Percentiles rank a stretch among this genome's conserved stretches.
phyloP scores from a whole-genome alignment of 768 basidiomycete species.

The Tremella fuciformis region DNA sequence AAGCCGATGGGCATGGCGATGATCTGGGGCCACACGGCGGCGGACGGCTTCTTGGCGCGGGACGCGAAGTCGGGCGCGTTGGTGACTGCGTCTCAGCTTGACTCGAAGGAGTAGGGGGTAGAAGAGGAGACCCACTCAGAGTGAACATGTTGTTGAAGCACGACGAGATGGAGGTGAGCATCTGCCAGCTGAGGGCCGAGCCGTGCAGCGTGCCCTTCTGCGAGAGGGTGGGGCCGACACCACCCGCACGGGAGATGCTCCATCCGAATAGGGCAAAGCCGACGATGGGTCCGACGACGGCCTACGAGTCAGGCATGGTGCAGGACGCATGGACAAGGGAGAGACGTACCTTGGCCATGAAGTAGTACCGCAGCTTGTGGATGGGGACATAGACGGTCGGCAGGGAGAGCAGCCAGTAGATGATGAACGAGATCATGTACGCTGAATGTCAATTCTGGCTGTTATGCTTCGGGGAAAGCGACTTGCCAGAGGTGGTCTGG shows the following conservation, averaged over 20 bases:
- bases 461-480: neutral
- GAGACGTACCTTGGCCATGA: constrained; percentile 61
- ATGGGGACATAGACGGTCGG: constrained; percentile 80
- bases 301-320: constrained; percentile 43
- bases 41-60: constrained; percentile 35
- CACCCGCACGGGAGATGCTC: constrained; percentile 72
- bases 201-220: constrained; percentile 66
- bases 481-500: constrained; percentile 71
- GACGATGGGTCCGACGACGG: constrained; percentile 57
- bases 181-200: constrained; percentile 65
- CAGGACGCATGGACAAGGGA: too few species aligned
- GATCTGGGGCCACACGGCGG: constrained; percentile 51
- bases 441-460: constrained; percentile 11
- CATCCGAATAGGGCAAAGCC: constrained; percentile 57
- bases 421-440: constrained; percentile 66
- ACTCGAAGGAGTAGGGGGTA: neutral
- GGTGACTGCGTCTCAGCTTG: constrained; percentile 26
- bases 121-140: constrained; percentile 55
- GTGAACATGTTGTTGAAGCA: constrained; percentile 79
- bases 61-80: constrained; percentile 45
- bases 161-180: constrained; percentile 54
- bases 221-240: constrained; percentile 70
- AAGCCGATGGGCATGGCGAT: constrained; percentile 71
- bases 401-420: constrained; percentile 78
- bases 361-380: constrained; percentile 64